These are phyloP conservation scores for Magnaporthales sp. DNA, from an alignment of 2,329 filamentous ascomycete species.

Conservation along the genomic window DNA sequence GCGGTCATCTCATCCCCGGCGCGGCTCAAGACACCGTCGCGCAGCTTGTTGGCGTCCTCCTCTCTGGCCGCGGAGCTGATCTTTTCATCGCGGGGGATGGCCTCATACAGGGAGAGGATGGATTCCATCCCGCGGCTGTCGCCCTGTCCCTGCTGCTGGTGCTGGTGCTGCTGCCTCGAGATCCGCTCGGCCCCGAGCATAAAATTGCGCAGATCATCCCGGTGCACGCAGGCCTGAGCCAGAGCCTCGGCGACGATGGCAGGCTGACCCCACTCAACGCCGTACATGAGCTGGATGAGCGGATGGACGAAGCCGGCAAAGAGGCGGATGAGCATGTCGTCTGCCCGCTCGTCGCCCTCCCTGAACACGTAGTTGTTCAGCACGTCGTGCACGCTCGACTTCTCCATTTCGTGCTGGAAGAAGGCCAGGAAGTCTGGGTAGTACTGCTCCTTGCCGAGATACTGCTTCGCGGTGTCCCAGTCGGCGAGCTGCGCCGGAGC, in stretches of 20 bases:
- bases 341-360: conserved; percentile 47
- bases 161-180: conserved; percentile 10
- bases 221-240: conserved; percentile 67
- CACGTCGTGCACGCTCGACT: conserved; percentile 43
- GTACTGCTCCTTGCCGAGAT: conserved; percentile 51
- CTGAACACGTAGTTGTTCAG: conserved; percentile 60
- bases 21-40: conserved; percentile 57
- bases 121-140: conserved; percentile 19
- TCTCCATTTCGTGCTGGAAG: conserved; percentile 65
- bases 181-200: conserved; percentile 44
- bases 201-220: conserved; percentile 42
- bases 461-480: conserved; percentile 43
- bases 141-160: not conserved
- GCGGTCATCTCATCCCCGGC: conserved; percentile 55
- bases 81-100: conserved; percentile 45
- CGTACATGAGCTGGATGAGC: conserved; percentile 78
- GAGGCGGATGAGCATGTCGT: conserved; percentile 61
- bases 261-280: conserved; percentile 73
- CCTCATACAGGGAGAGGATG: conserved; percentile 53
- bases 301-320: conserved; percentile 68
- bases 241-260: conserved; percentile 73
- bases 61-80: conserved; percentile 42
- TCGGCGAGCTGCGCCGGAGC: conserved; percentile 38
- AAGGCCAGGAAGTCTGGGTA: conserved; percentile 71
- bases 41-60: conserved; percentile 54